Base-by-base conservation (phyloP, 345 rosid species). In the Leavenworthia alabamica region DNA sequence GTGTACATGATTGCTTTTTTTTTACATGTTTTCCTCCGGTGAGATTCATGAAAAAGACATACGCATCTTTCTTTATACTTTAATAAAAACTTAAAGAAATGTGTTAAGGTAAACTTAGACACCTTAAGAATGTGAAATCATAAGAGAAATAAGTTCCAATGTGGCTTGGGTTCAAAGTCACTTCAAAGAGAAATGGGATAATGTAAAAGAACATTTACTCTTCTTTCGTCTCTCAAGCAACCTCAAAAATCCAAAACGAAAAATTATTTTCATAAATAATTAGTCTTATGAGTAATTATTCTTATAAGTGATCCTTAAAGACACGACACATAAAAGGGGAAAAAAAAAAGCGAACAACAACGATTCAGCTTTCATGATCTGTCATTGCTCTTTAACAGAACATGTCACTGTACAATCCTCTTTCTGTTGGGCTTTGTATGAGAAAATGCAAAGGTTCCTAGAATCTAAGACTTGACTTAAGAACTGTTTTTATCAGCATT, bases 181-280 rank as follows among this genome's bases (percentile, higher is more conserved):
- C n/a, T n/a, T n/a, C n/a, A 56, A 71, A 63, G 75, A n/a, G n/a
- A n/a, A n/a, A n/a, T 35, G n/a, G n/a, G n/a, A n/a, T n/a, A n/a
- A n/a, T n/a, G n/a, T n/a, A 60, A 71, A 41, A 56, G 51, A 56
- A 56, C 70, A 71, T 63, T 63, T 71, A 47, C 60, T 47, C 64
- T 47, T 47, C 32, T n/a, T 56, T 49, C 65, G 41, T 41, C 46
- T 49, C 53, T 47, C 60, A 71, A 63, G 60, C 75, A 71, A 71
- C 49, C 58, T n/a, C n/a, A 70, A 3, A 33, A 17, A 42, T 60
- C 40, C 49, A 8, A 36, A 56, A 26, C n/a, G 56, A 5, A 33
- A 36, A n/a, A 28, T 27, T 46, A 48, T 67, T n/a, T 60, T 39
- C 40, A 44, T 13, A 24, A 17, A 60, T 52, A 28, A 55, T 70